A percentile compares a stretch with the other conserved stretches of the same genome.
phyloP scores from a whole-genome alignment of 805 yeast genomes.

The Candida boidinii region DNA sequence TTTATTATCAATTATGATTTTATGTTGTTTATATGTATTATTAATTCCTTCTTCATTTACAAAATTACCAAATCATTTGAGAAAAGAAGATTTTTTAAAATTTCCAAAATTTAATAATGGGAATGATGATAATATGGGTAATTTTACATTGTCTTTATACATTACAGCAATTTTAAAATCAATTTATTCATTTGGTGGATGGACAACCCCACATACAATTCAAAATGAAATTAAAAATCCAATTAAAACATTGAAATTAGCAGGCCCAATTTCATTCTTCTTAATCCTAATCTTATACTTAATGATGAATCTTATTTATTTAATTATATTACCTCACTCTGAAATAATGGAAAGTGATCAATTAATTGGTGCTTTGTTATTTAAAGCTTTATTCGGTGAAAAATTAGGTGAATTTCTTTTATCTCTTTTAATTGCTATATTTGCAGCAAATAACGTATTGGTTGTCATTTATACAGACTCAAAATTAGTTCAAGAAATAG shows the following conservation, averaged over 20 bases:
- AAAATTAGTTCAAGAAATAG: constrained; percentile 38
- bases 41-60: constrained; percentile 24
- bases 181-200: constrained; percentile 37
- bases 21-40: constrained; percentile 32
- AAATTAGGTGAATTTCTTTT: constrained; percentile 31
- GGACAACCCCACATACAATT: constrained; percentile 41
- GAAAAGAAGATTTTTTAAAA: constrained; percentile 6
- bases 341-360: constrained; percentile 32
- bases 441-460: constrained; percentile 41
- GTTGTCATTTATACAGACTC: constrained; percentile 40
- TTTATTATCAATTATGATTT: constrained; percentile 27
- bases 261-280: constrained; percentile 35
- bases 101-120: constrained; percentile 8
- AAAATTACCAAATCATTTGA: constrained; percentile 12
- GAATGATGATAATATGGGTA: no score
- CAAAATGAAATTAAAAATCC: constrained; percentile 41
- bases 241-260: constrained; percentile 31
- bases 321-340: constrained; percentile 33
- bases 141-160: constrained; percentile 26
- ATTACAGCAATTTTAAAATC: constrained; percentile 38
- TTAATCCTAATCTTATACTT: constrained; percentile 30
- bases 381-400: constrained; percentile 34
- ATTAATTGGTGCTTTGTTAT: constrained; percentile 35
- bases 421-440: constrained; percentile 34
- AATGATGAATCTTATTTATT: constrained; percentile 34